Evolutionary conservation across 2,329 filamentous ascomycete genomes (phyloP), one percentile per base, ranked within the genome.

Genomic region (Nigrospora sphaerica): DNA sequence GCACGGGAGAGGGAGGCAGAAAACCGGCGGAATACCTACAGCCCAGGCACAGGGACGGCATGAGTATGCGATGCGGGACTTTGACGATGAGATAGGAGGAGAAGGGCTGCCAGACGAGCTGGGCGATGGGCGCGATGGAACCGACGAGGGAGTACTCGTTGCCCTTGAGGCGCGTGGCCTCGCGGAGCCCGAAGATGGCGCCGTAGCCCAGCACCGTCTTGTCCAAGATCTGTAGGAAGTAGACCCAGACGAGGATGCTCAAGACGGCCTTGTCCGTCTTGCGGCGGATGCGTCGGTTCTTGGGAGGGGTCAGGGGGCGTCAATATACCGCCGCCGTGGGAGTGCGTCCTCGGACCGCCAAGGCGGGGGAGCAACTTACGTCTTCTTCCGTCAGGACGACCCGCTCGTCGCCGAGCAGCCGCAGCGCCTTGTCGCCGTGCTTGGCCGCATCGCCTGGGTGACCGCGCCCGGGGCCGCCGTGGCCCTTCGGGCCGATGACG

Each of bases 221-320:
- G 62, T 81, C 77, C n/a, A 81, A 68, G 33, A 80, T 66, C 50
- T 78, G 75, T 12, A 80, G 65, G 54, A 80, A 79, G 57, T 79
- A 79, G n/a, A 78, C 73, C 75, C 75, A 79, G 41, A 76, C 58
- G 1, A 80, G 67, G 42, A 80, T 71, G 4, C 58, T 55, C 1
- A 85, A 68, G 46, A 86, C 80, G 28, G 71, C 69, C 42, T 68
- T 71, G 56, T 85, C 82, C 1, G 80, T 84, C 61, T 83, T 83
- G 37, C 70, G 71, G 23, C 75, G 70, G 50, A 85, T 83, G 11
- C 74, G 72, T 52, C 69, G 73, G 61, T 74, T 77, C 71, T 73
- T 36, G 39, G 32, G 18, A 6, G 12, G 16, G 12, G 2, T 4
- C n/a, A n/a, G n/a, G 3, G 3, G 19, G 17, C 3, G 36, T 3